Evolutionary conservation across 495 filamentous ascomycete genomes (phyloP).

Genomic region (Penicillium lividum): DNA sequence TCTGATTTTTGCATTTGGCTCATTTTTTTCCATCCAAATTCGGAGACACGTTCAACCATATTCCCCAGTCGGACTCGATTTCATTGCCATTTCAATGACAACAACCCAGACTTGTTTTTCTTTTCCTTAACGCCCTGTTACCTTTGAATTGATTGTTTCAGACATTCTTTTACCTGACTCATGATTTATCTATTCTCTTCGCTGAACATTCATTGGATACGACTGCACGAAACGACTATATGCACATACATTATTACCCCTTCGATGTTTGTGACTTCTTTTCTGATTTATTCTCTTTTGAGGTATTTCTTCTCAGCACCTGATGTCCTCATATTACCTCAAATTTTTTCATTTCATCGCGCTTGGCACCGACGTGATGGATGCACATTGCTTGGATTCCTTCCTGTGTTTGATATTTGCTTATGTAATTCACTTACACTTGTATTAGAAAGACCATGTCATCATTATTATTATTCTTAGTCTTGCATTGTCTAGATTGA

Average conservation of each 20-base stretch:
- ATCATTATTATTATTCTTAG: not conserved
- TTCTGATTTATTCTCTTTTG: conserved; percentile 12
- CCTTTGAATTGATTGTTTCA: not conserved
- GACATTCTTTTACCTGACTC: not conserved
- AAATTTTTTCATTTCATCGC: conserved; percentile 13
- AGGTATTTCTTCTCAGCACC: not conserved
- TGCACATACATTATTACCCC: conserved; percentile 30
- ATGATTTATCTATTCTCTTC: conserved; percentile 23
- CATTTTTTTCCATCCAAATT: conserved; percentile 5
- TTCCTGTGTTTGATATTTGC: conserved; percentile 14
- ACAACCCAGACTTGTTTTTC: conserved; percentile 4
- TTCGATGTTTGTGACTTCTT: conserved; percentile 12
- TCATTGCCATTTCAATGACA: conserved; percentile 5
- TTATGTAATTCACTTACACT: not conserved
- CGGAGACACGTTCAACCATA: not conserved
- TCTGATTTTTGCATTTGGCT: conserved; percentile 7
- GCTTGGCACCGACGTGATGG: conserved; percentile 6
- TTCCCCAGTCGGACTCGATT: conserved; percentile 1
- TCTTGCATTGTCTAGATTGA: too few species aligned
- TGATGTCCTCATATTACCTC: conserved; percentile 3
- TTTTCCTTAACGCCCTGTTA: conserved; percentile 8
- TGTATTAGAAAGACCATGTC: not conserved
- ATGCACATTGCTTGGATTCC: not conserved
- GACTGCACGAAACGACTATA: conserved; percentile 27
- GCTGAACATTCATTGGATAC: conserved; percentile 31